Evolutionary conservation across 768 basidiomycete species (phyloP).

Genomic region (Pleurotus giganteus): DNA sequence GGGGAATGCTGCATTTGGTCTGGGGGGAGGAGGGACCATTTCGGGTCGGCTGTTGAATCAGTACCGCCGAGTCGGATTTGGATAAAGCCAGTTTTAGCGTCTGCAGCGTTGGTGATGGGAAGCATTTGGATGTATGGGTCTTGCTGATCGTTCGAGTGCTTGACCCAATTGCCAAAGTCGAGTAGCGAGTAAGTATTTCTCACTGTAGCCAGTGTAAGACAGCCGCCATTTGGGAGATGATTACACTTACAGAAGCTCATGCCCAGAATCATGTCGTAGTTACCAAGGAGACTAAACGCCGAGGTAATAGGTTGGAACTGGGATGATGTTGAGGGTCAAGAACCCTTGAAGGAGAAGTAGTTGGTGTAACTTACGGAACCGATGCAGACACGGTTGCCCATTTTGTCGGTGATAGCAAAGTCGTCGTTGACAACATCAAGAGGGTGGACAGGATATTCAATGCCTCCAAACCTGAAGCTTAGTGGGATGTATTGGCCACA

Average conservation of each 20-base stretch:
- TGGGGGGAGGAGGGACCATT: slow-evolving; percentile 60
- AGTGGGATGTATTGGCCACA: slow-evolving; percentile 73
- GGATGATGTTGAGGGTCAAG: slow-evolving; percentile 13
- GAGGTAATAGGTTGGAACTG: slow-evolving; percentile 84
- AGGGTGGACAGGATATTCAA: slow-evolving; percentile 70
- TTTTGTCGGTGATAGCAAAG: slow-evolving; percentile 41
- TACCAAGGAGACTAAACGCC: slow-evolving; percentile 72
- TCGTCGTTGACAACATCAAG: slow-evolving; percentile 66
- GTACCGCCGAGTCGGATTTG: slow-evolving; percentile 55
- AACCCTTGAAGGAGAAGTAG: background rate
- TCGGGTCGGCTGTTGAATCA: slow-evolving; percentile 51
- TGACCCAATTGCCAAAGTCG: slow-evolving; percentile 69
- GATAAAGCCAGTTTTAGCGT: slow-evolving; percentile 68
- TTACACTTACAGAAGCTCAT: slow-evolving; percentile 68
- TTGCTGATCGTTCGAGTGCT: slow-evolving; percentile 41
- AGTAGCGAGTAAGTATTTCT: slow-evolving; percentile 74
- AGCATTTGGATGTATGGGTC: slow-evolving; percentile 72
- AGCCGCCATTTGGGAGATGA: background rate
- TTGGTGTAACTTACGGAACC: slow-evolving; percentile 53
- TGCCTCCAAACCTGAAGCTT: slow-evolving; percentile 69
- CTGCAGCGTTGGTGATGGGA: slow-evolving; percentile 48
- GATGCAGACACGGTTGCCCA: slow-evolving; percentile 59
- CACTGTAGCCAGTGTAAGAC: slow-evolving; percentile 40
- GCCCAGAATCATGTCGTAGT: slow-evolving; percentile 82
- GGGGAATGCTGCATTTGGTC: slow-evolving; percentile 62